A percentile compares a stretch with the other conserved stretches of the same genome.
These are phyloP conservation scores for Platanus orientalis DNA, from an alignment of 164 flowering plant genomes.

Conservation along the genomic window DNA sequence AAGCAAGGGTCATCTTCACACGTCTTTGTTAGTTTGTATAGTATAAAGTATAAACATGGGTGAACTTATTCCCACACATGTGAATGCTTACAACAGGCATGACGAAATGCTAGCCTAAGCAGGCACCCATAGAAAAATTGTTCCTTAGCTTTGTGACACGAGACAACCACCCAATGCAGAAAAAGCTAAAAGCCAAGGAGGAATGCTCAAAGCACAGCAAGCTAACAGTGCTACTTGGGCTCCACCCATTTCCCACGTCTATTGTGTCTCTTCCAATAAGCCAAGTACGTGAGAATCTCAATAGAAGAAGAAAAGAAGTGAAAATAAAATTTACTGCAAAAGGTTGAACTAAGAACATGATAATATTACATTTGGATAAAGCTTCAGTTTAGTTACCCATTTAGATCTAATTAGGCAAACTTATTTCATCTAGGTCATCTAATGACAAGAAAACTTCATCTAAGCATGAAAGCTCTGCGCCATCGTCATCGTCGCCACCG, in stretches of 20 bases:
- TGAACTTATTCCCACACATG: background rate
- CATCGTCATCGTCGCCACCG: conserved; percentile 39
- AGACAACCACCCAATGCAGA: conserved; percentile 32
- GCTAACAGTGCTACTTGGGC: conserved; percentile 40
- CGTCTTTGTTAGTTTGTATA: no score
- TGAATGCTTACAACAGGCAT: conserved; percentile 41
- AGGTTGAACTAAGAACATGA: background rate
- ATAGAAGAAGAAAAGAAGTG: background rate
- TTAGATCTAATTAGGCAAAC: conserved; percentile 42
- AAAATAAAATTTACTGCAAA: background rate
- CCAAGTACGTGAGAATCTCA: conserved; percentile 25
- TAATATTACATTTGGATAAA: conserved; percentile 8
- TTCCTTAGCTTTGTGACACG: conserved; percentile 30
- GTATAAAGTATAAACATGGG: conserved; percentile 8
- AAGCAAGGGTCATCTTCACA: no score
- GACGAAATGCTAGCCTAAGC: conserved; percentile 59
- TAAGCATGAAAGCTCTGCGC: conserved; percentile 63
- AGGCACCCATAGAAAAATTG: conserved; percentile 28
- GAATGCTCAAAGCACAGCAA: conserved; percentile 17
- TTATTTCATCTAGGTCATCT: conserved; percentile 80
- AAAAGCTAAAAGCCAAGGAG: conserved; percentile 13
- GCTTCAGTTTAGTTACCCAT: background rate
- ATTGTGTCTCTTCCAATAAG: conserved; percentile 13
- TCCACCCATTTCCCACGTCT: conserved; percentile 31
- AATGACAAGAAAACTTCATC: conserved; percentile 80